Base-by-base conservation (phyloP, 1,139 yeast genomes). In the Yamadazyma pseudoaaseri region DNA sequence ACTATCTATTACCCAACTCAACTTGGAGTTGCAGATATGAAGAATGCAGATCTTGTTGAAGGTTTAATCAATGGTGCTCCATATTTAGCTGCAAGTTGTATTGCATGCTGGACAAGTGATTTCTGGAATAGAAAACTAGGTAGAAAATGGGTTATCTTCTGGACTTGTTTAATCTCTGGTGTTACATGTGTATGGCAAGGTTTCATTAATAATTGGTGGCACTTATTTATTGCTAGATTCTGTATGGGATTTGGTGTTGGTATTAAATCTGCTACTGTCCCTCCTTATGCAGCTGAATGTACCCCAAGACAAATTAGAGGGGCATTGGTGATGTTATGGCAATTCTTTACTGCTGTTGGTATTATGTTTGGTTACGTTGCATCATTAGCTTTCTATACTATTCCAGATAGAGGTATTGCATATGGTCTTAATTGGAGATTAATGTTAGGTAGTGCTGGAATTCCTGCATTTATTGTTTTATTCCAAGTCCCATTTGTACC, bases 241-340 rank as follows among this genome's bases (percentile, higher is more conserved):
- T 60, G 76, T 45, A 66, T 86, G 36, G 95, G 95, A 15, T 70
- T 84, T 39, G 94, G 95, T 39, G 74, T 86, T 44, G 95, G 95
- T 39, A 84, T 86, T 36, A 83, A 84, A 54, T 78, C 86, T 13
- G 82, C 92, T 6, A 84, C 94, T 15, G 87, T 83, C 8, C 94
- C 95, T 12, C 86, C 86, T 12, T 84, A 81, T 50, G 73, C 89
- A 25, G 89, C 94, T 8, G 95, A 86, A 54, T 81, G 89, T 55
- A 68, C 87, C 5, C 95, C 95, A 2, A 79, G 84, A 26, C 71
- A 72, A 22, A 79, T 85, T 42, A 72, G 95, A 53, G 95, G 95
- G 41, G 78, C 89, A 4, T 63, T 86, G 42, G 89, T 85, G 33
- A 85, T 85, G 92, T 74, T 81, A 67, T 86, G 95, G 95, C 95